Evolutionary conservation across 768 basidiomycete genomes (phyloP), one percentile per base, ranked within the genome.

Genomic region (Galerina marginata): DNA sequence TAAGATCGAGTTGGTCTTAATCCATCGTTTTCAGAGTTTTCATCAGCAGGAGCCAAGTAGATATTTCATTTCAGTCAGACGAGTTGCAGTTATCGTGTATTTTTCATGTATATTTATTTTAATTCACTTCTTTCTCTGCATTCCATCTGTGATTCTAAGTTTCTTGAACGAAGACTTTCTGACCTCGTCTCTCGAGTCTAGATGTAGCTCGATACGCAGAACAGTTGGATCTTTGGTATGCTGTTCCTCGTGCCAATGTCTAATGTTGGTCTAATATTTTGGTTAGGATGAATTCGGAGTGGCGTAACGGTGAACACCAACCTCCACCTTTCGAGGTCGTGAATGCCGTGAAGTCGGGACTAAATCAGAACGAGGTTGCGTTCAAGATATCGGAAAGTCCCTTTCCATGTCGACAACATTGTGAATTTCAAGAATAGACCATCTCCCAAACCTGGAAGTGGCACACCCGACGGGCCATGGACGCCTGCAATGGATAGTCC

Each of bases 261-360:
- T 33, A 33, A 33, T 20, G 7, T 33, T 33, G 29, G 20, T 1
- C 20, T 2, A 33, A 33, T 33, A 2, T 33, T 33, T 2, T 33
- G 7, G 29, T 33, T 33, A 33, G 29, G 29, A 7, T 20, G 20
- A 20, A 20, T 20, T 20, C 20, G 20, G 20, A 53, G 29, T 6
- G n/a, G n/a, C n/a, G 37, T 42, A 29, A 9, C 10, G 20, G 20
- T 20, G 2, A 20, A 20, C 20, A 1, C 20, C 20, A 20, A 20
- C 20, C 78, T 95, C 57, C 85, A 89, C 67, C 86, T 90, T 1
- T 23, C 83, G 84, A 10, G 92, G 93, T 3, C 76, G 80, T 62
- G 76, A 72, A 25, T 96, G 95, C 70, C 83, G 92, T 2, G 82
- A 90, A 60, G 86, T 86, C 71, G 93, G 95, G 60, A 79, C 95